Percentiles rank a stretch among this genome's conserved stretches.
Evolutionary conservation across 78 protist genomes (phyloP).

Genomic region (Dictyostelium firmibasis): DNA sequence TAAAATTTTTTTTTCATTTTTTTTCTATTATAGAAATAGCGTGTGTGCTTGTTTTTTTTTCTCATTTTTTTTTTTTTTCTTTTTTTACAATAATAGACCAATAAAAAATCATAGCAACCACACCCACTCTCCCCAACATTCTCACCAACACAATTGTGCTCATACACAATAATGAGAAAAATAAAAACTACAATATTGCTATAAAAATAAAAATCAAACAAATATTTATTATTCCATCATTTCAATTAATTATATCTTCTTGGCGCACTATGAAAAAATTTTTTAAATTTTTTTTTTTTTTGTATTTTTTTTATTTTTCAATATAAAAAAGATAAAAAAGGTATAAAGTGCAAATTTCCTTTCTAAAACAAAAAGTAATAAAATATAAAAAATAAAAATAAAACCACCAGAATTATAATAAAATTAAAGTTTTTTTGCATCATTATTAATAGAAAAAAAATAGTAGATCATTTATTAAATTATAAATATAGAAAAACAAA

Average conservation of each 20-base stretch:
- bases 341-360: neutral
- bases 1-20: too few species aligned
- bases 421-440: neutral
- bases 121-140: neutral
- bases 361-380: neutral
- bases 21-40: too few species aligned
- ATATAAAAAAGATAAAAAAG: too few species aligned
- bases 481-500: neutral
- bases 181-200: too few species aligned
- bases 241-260: neutral
- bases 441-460: neutral
- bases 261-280: neutral
- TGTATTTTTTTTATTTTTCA: too few species aligned
- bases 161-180: neutral
- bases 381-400: too few species aligned
- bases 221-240: neutral
- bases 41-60: too few species aligned
- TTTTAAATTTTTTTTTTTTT: too few species aligned
- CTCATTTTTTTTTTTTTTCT: too few species aligned
- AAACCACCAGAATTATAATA: neutral
- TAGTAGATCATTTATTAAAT: neutral
- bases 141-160: neutral
- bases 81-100: neutral
- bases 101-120: neutral
- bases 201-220: too few species aligned